Evolutionary conservation across 2,329 filamentous ascomycete species (phyloP).

Genomic region (Ilyonectria robusta): DNA sequence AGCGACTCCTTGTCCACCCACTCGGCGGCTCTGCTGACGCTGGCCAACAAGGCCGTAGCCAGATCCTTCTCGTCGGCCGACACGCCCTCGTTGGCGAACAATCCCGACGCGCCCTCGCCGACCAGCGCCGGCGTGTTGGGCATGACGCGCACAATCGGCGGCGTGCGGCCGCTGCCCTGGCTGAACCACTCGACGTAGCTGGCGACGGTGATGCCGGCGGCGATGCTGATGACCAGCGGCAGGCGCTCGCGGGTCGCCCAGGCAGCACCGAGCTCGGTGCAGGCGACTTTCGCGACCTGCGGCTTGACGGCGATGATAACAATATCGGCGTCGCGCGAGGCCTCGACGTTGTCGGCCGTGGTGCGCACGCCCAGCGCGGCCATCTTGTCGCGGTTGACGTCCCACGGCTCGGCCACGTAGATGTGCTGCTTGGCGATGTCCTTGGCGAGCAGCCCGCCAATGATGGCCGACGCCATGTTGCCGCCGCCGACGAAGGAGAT

Average conservation of each 20-base stretch:
- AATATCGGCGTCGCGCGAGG: conserved; percentile 59
- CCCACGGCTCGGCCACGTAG: conserved; percentile 66
- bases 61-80: conserved; percentile 59
- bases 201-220: conserved; percentile 62
- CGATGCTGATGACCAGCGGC: conserved; percentile 65
- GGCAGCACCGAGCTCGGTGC: conserved; percentile 60
- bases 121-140: conserved; percentile 67
- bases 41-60: conserved; percentile 58
- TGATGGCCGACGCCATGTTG: conserved; percentile 68
- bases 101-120: conserved; percentile 64
- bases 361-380: conserved; percentile 61
- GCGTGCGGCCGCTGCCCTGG: conserved; percentile 53
- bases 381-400: conserved; percentile 67
- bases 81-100: conserved; percentile 61
- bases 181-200: conserved; percentile 61
- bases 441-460: conserved; percentile 62
- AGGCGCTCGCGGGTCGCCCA: conserved; percentile 52
- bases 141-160: conserved; percentile 66
- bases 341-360: conserved; percentile 62
- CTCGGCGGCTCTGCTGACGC: conserved; percentile 63
- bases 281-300: conserved; percentile 63
- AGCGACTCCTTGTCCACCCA: conserved; percentile 66
- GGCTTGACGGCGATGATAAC: conserved; percentile 67
- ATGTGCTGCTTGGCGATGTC: conserved; percentile 61
- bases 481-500: conserved; percentile 61